Evolutionary conservation across 352 stramenopile genomes (phyloP), one percentile per base, ranked within the genome.

Genomic region (Phytophthora agathidicida): DNA sequence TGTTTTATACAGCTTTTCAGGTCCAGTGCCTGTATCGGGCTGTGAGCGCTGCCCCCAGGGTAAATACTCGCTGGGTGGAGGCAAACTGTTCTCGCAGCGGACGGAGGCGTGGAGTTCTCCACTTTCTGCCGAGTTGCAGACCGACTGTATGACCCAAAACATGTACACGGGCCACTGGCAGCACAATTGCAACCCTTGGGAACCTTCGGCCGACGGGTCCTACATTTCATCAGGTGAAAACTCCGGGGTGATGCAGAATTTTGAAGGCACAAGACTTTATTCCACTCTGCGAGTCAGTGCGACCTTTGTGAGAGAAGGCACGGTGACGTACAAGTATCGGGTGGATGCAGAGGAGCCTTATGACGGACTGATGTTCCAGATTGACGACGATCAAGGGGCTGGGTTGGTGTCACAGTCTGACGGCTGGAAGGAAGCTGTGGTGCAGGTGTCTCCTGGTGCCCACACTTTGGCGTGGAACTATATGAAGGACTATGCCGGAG

Each of bases 391-490:
- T 30, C 73, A 76, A 37, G 68, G 70, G 7, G 75, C 80, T 23
- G 52, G 60, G 5, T 48, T 91, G 2, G 49, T 91, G 7, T 92
- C 86, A 0, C 77, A 81, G 32, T 85, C 83, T 5, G 71, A 91
- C 36, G 86, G 78, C 0, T 94, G 83, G 83, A 66, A 80, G 32
- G 86, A 94, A 46, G 74, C 60, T 6, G 72, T 77, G 3, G 82
- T 83, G 20, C 48, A 75, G 8, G 80, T 94, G 2, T 47, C 67
- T 0, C 57, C 77, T 16, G 86, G 86, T 9, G 71, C 80, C 7
- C 86, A 94, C 48, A 80, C 80, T 14, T 76, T 94, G 47, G 72
- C 74, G 37, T 94, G 86, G 86, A 79, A 92, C 44, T 94, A 90
- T 54, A 80, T 85, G 14, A 94, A 93, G 61, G 80, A 92, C 51